Base-by-base conservation (phyloP, 2,329 filamentous ascomycete species). In the Blastomyces silverae region DNA sequence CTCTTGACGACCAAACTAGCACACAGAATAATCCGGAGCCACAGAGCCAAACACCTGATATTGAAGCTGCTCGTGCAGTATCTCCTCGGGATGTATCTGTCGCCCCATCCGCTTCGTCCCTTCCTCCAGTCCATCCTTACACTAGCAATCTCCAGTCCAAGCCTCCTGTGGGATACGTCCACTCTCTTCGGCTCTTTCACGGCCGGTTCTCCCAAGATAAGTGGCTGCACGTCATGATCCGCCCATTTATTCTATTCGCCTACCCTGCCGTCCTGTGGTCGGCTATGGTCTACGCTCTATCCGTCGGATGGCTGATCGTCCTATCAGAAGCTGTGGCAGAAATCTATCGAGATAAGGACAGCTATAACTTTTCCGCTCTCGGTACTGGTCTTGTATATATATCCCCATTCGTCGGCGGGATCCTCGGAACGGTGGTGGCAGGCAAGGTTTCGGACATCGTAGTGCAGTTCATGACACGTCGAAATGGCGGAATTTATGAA, bases 201-300 rank as follows among this genome's bases (percentile, higher is more conserved):
- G 92, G 93, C 0, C 86, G 91, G 15, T 84, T 97, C 13, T 85
- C 85, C 61, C 81, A 86, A 17, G 91, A 96, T 71, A 88, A 81
- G 11, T 97, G 92, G 92, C 76, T 88, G 73, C 88, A 87, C 66
- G 91, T 91, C 22, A 88, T 89, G 64, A 55, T 89, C 5, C 84
- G 93, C 0, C 94, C 93, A 0, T 91, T 97, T 67, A 86, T 97
- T 58, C 83, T 97, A 0, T 96, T 88, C 70, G 85, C 88, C 0
- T 97, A 97, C 72, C 94, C 94, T 0, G 85, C 90, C 0, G 89
- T 97, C 0, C 83, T 97, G 10, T 97, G 92, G 93, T 93, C 90
- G 6, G 81, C 91, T 0, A 81, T 89, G 0, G 86, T 96, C 3
- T 97, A 97, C 74, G 82, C 92, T 0, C 88, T 94, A 70, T 94